Evolutionary conservation across 352 stramenopile genomes (phyloP), one percentile per base, ranked within the genome.

Genomic region (Globisporangium acanthophoron): DNA sequence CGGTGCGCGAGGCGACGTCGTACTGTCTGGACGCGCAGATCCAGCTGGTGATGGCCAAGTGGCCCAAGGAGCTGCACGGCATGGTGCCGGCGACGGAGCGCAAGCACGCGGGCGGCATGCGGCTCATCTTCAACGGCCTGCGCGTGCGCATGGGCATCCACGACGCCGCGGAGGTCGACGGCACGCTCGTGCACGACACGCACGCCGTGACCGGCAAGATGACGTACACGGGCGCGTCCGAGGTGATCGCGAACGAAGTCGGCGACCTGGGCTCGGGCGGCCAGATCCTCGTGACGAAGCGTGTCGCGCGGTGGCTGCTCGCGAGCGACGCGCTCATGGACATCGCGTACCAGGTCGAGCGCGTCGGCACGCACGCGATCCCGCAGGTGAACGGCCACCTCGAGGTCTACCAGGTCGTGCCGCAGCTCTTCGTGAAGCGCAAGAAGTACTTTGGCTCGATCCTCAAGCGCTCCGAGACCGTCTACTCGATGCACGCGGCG

Each of bases 131-230:
- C 45, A 68, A 65, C 15, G 82, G 82, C 5, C 66, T 92, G 8
- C 72, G 82, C 20, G 79, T 92, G 7, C 82, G 82, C 1, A 92
- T 92, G 82, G 80, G 82, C 1, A 81, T 90, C 54, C 82, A 92
- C 66, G 82, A 88, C 33, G 76, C 77, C 43, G 59, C 64, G 15
- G 67, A 56, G 0, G 75, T 83, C 15, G 80, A 89, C 50, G 80
- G 74, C 39, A 67, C 68, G 43, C 61, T 87, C 15, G 67, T 88
- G 33, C 66, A 62, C 29, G 70, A 85, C 45, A 74, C 67, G 8
- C 79, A 90, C 47, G 75, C 75, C 1, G 81, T 92, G 13, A 92
- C 81, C 1, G 76, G 76, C 39, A 85, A 84, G 54, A 76, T 71
- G 29, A 48, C 83, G 13, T 90, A 92, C 54, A 87, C 82, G 15